Base-by-base conservation (phyloP, 139 green algal genomes). In the Picochlorum sp. region DNA sequence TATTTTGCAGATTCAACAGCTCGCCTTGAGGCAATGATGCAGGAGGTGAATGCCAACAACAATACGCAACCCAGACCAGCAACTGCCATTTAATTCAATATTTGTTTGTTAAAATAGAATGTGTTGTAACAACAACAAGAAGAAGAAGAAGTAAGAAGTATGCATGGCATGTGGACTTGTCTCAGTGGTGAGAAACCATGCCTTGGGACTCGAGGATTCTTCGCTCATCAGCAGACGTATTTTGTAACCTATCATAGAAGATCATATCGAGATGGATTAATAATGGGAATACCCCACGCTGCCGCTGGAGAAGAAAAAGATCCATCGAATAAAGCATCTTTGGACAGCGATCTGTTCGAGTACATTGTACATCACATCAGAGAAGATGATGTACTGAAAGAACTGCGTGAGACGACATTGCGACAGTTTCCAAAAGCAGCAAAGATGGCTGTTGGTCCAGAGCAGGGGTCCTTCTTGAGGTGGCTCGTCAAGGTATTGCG, bases 401-500 rank as follows among this genome's bases (percentile, higher is more conserved):
- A 75, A 60, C 67, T 90, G 69, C 51, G 67, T 10, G 83, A 87
- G 49, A 95, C 88, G 0, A 69, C 69, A 1, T 49, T 31, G 13
- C 63, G 83, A 34, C 63, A 13, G 34, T 41, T 74, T 45, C 68
- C 70, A 18, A 65, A 72, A 2, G 86, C 78, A 2, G 68, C 79
- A 0, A 75, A 81, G 26, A 91, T 92, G 81, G 80, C 83, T 75
- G 66, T 85, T 58, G 66, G 85, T 1, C 87, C 87, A 4, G 91
- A 97, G 71, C 87, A 96, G 69, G 88, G 85, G 0, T 57, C 71
- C 18, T 82, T 96, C 37, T 58, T 97, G 65, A 59, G 58, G 0
- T 71, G 90, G 73, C 77, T 96, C 23, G 75, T 89, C 31, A 56
- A 83, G 60, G 55, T 88, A 14, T 71, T 83, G 11, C 70, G 80